Evolutionary conservation across 768 basidiomycete species (phyloP), one percentile per base, ranked within the genome.

Genomic region (Imleria badia): DNA sequence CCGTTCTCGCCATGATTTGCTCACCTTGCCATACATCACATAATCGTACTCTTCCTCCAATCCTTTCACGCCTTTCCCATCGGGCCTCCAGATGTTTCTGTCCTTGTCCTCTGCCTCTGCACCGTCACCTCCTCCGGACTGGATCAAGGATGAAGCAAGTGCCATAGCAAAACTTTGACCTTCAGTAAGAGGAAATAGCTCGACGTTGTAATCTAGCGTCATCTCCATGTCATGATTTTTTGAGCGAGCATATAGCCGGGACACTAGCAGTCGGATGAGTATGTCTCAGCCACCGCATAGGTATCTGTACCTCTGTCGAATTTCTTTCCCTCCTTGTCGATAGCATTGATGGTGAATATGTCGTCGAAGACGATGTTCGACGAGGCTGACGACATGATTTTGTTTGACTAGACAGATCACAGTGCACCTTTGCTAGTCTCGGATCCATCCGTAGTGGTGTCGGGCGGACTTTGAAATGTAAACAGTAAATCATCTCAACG

Each of bases 21-120:
- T 54, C 60, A 95, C 94, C 85, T 95, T 98, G 31, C 96, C 96
- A 70, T 92, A 94, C 94, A 98, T 98, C 60, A 99, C 96, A 77
- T 98, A 99, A 66, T 98, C 95, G 66, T 94, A 99, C 60, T 98
- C 94, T 54, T 94, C 89, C 59, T 98, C 96, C 26, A 99, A 70
- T 12, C 86, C 95, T 67, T 82, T 79, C 60, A 78, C 81, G 14
- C 82, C 91, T 72, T 86, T 94, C 35, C 86, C 87, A 66, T 91
- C 91, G 47, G 91, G 91, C 65, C 91, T 75, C 91, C 91, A 94
- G 17, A 87, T 81, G 66, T 89, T 80, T 51, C 85, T 75, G 60
- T 91, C 89, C 69, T 90, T 85, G 63, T 90, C 89, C 22, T 84
- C 82, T 26, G 71, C 67, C 39, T 84, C 84, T 3, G 73, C 72